phyloP scores from a whole-genome alignment of 1,139 yeast genomes.

The Yamadazyma diddensiae region DNA sequence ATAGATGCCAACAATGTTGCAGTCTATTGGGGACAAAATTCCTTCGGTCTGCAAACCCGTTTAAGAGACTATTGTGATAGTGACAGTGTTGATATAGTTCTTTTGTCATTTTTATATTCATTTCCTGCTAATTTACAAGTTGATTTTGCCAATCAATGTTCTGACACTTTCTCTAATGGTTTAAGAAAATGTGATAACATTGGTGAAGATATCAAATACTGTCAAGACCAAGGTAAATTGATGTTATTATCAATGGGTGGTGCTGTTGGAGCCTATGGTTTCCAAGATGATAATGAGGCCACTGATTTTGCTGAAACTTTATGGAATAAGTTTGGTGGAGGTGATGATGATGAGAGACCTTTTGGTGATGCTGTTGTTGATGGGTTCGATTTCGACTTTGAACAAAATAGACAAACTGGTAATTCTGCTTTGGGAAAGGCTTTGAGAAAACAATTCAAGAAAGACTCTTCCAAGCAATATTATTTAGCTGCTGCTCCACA shows the following conservation, averaged over 20 bases:
- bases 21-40: constrained; percentile 83
- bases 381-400: constrained; percentile 48
- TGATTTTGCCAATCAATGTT: constrained; percentile 67
- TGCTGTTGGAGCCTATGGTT: constrained; percentile 77
- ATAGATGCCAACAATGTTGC: constrained; percentile 59
- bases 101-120: constrained; percentile 65
- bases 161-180: constrained; percentile 55
- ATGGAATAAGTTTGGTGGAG: constrained; percentile 88
- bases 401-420: constrained; percentile 47
- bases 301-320: constrained; percentile 66
- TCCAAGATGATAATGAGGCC: constrained; percentile 60
- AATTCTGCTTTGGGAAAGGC: constrained; percentile 59
- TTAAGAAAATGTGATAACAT: constrained; percentile 59
- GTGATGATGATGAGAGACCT: constrained; percentile 63
- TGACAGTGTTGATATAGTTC: constrained; percentile 65
- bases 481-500: constrained; percentile 94
- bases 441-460: constrained; percentile 55
- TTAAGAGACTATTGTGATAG: constrained; percentile 69
- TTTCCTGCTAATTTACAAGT: constrained; percentile 53
- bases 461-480: constrained; percentile 57
- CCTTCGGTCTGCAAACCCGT: constrained; percentile 63
- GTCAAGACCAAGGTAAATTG: constrained; percentile 77
- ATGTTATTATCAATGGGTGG: constrained; percentile 87
- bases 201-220: constrained; percentile 74
- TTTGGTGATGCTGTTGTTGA: constrained; percentile 55